Base-by-base conservation (phyloP, 768 basidiomycete genomes). In the Russula vinacea region DNA sequence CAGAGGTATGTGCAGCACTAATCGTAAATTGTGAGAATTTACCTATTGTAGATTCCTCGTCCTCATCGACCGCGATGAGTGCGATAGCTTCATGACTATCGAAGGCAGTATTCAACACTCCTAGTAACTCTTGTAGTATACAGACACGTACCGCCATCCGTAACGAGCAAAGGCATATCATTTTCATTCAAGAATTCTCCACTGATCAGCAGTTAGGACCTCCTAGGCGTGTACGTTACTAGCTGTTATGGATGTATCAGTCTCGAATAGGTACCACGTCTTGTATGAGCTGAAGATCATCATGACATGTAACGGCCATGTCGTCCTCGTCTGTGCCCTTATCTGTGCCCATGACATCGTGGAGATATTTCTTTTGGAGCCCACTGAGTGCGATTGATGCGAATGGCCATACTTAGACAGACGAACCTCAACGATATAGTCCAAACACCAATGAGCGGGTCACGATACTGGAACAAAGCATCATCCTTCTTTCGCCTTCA, bases 341-440 rank as follows among this genome's bases (percentile, higher is more conserved):
- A n/a, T n/a, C n/a, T n/a, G n/a, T 35, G 35, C 10, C 22, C 1
- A 10, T 1, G 19, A 0, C 17, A 9, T 62, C 54, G 32, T 57
- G 16, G 0, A 37, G 42, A 39, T 26, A 56, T 47, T 57, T 57
- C 64, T 66, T 53, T 45, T 8, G 35, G 8, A 2, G 14, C 1
- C 4, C 9, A 3, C 5, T 61, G 2, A 45, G 53, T 54, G 26
- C 32, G 37, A 16, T 35, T 16, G 11, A 55, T 35, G 7, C 0
- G 32, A 37, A 13, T 16, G 9, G 11, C 3, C 13, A 50, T 13
- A 37, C 2, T 3, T 5, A 26, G 4, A 19, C 3, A 11, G 39
- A 62, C 64, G 39, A 50, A 57, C 64, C 49, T 62, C 53, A 1
- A 26, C 45, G 60, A 65, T 56, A 51, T 60, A 65, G 47, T 56